Conservation (phyloP, 2,329 filamentous ascomycete species). For the Emergomyces africanus region DNA sequence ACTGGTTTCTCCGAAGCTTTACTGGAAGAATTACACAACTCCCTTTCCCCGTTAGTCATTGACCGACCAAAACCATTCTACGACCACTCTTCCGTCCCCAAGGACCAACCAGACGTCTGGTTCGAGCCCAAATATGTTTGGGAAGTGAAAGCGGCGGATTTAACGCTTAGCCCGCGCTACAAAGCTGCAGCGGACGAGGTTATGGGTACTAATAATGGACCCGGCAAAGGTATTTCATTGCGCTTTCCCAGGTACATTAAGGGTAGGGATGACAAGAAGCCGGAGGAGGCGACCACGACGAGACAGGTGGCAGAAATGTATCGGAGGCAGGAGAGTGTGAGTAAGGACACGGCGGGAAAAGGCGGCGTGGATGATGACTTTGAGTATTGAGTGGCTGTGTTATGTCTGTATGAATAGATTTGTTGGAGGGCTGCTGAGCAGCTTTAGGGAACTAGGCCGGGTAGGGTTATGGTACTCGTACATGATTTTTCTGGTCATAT, state of each 20-base stretch:
- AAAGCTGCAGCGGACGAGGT: constrained; percentile 79
- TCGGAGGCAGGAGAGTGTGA: constrained; percentile 78
- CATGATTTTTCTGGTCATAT: neutral
- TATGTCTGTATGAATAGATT: neutral
- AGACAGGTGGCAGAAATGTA: constrained; percentile 95
- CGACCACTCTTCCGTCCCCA: constrained; percentile 64
- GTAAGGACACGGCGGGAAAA: constrained; percentile 73
- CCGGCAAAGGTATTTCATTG: constrained; percentile 68
- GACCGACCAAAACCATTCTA: constrained; percentile 93
- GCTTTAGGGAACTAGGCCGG: neutral
- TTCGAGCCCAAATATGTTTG: constrained; percentile 90
- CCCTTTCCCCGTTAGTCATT: constrained; percentile 66
- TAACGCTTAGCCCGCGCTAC: constrained; percentile 86
- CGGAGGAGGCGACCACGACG: constrained; percentile 74
- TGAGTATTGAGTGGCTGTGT: constrained; percentile 55
- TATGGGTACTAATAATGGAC: constrained; percentile 51
- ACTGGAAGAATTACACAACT: constrained; percentile 71
- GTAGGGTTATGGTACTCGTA: neutral
- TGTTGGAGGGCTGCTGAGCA: neutral
- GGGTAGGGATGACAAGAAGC: constrained; percentile 87
- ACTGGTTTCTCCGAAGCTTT: constrained; percentile 93
- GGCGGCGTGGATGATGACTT: constrained; percentile 93
- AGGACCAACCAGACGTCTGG: constrained; percentile 97
- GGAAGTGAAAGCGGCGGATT: constrained; percentile 94
- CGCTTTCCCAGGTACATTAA: constrained; percentile 91